Evolutionary conservation across 2,329 filamentous ascomycete species (phyloP).

Genomic region (Leptosphaerulina australis): DNA sequence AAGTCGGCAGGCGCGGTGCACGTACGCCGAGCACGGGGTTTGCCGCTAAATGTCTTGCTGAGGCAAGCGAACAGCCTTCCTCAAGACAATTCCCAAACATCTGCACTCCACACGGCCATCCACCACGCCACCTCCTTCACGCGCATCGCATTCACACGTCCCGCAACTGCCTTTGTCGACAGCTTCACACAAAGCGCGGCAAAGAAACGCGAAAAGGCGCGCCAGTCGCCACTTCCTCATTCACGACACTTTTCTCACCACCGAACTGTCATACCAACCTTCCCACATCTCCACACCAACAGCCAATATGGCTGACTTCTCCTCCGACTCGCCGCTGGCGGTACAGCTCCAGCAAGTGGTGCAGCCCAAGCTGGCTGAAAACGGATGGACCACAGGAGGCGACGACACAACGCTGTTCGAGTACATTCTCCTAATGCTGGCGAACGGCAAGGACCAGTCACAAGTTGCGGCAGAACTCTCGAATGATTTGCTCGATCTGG

Average conservation of each 20-base stretch:
- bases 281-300: slow-evolving; percentile 11
- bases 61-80: slow-evolving; percentile 16
- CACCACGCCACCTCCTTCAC: slow-evolving; percentile 12
- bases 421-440: slow-evolving; percentile 97
- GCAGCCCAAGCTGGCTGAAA: slow-evolving; percentile 88
- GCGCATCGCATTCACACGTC: slow-evolving; percentile 22
- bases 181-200: slow-evolving; percentile 4
- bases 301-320: slow-evolving; percentile 73
- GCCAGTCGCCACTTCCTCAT: slow-evolving; percentile 34
- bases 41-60: slow-evolving; percentile 11
- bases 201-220: slow-evolving; percentile 28
- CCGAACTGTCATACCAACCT: slow-evolving; percentile 24
- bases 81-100: slow-evolving; percentile 7
- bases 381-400: slow-evolving; percentile 85
- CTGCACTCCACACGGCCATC: slow-evolving; percentile 19
- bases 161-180: slow-evolving; percentile 19
- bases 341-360: slow-evolving; percentile 81
- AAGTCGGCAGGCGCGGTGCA: background rate
- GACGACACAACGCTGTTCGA: slow-evolving; percentile 85
- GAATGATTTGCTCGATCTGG: slow-evolving; percentile 81
- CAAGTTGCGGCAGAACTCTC: slow-evolving; percentile 89
- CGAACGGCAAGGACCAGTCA: slow-evolving; percentile 90
- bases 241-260: slow-evolving; percentile 18
- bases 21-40: slow-evolving; percentile 14
- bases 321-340: slow-evolving; percentile 80